Conservation (phyloP, 805 yeast species). For the Blastobotrys mokoenaii region DNA sequence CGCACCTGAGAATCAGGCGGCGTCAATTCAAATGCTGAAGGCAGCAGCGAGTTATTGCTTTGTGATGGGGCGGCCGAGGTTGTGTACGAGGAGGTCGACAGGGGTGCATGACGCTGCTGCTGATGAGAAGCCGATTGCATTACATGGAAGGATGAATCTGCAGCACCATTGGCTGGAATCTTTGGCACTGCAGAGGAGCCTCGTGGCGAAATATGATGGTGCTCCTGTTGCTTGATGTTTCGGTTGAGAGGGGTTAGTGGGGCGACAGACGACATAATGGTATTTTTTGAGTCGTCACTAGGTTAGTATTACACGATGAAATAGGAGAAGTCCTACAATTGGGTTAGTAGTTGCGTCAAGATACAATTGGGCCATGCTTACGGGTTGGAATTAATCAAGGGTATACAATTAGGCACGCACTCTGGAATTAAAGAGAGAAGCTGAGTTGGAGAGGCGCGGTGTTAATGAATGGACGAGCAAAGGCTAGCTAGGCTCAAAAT, state of each 20-base stretch:
- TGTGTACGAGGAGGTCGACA: neutral
- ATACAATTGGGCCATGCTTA: too few species aligned
- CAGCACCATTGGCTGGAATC: too few species aligned
- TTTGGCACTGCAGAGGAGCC: neutral
- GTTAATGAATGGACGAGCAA: neutral
- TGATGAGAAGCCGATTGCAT: too few species aligned
- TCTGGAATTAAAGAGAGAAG: neutral
- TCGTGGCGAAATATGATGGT: neutral
- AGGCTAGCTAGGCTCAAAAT: neutral
- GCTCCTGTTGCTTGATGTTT: neutral
- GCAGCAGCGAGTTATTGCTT: conserved; percentile 19
- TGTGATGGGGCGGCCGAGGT: neutral
- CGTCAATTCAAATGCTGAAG: conserved; percentile 30
- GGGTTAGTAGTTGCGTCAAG: too few species aligned
- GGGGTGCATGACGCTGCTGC: neutral
- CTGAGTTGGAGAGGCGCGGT: neutral
- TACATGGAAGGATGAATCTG: too few species aligned
- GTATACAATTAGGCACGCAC: neutral
- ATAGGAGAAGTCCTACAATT: too few species aligned
- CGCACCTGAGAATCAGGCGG: conserved; percentile 23
- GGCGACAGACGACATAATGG: neutral
- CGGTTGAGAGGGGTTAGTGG: neutral
- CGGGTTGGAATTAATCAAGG: too few species aligned
- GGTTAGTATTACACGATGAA: too few species aligned
- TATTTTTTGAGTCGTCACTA: neutral